These are phyloP conservation scores for Simplicillium aogashimaense DNA, from an alignment of 2,329 filamentous ascomycete species.

Conservation along the genomic window DNA sequence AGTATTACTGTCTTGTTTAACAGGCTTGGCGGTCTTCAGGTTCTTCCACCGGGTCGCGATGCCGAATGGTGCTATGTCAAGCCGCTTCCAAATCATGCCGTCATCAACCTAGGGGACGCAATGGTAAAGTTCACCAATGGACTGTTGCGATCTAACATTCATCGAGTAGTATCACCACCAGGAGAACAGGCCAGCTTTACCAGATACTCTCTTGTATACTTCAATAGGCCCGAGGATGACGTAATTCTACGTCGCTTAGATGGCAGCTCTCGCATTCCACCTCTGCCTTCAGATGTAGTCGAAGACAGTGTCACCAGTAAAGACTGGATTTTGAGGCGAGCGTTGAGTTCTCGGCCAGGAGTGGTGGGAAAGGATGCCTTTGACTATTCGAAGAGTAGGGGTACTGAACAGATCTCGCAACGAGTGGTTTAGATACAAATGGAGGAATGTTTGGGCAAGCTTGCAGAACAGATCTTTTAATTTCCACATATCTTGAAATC, in stretches of 20 bases:
- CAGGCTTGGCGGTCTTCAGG: constrained; percentile 25
- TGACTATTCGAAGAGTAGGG: constrained; percentile 1
- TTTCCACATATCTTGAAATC: no score
- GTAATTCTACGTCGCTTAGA: not conserved
- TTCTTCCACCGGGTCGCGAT: constrained; percentile 15
- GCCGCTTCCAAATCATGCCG: constrained; percentile 1
- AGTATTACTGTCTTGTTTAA: constrained; percentile 28
- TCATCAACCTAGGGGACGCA: constrained; percentile 3
- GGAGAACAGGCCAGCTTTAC: not conserved
- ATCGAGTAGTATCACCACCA: constrained; percentile 3
- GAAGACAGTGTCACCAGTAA: constrained; percentile 2
- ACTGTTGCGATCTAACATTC: constrained; percentile 4
- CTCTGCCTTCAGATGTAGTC: not conserved
- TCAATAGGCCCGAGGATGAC: constrained; percentile 2
- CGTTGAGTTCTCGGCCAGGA: constrained; percentile 2
- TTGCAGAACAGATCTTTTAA: no score
- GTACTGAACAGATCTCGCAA: not conserved
- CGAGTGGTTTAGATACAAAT: no score
- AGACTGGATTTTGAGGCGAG: constrained; percentile 3
- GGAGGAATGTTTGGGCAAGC: no score
- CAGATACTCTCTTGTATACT: constrained; percentile 4
- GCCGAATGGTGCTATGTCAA: constrained; percentile 4
- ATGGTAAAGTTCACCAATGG: constrained; percentile 5
- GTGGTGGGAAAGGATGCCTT: constrained; percentile 1
- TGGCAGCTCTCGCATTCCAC: constrained; percentile 2